Base-by-base conservation (phyloP, 148 eudicot species). In the Persicaria tinctoria region DNA sequence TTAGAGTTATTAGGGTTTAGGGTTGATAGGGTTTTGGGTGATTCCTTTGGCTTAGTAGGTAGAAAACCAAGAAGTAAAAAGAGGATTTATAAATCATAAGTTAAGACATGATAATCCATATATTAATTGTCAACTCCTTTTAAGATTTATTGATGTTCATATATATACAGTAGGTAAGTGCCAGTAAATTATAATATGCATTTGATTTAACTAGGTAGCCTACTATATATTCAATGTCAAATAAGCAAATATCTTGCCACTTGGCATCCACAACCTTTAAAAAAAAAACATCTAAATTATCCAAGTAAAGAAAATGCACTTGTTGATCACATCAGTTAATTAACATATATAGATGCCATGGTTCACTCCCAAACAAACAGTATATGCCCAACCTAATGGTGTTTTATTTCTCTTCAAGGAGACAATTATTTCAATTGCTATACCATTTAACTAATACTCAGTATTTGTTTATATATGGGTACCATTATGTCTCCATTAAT, bases 321-420 rank as follows among this genome's bases (percentile, higher is more conserved):
- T 76, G 47, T 71, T 70, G 75, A 70, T 63, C n/a, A 32, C 27
- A 73, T 60, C 69, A 80, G 84, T 85, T 84, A 80, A 23, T 23
- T 32, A 32, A 1, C 41, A 32, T 32, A 78, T 78, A 80, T 83
- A 82, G 78, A 72, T 75, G 74, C 62, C 72, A 71, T 79, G 77
- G 78, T 75, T 80, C 76, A 80, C 82, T 82, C 76, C 79, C 79
- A 84, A 85, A 87, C 62, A 56, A 56, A 56, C 62, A 56, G 62
- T 56, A 56, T 7, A 5, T 56, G 62, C 62, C 62, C 62, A 56
- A 13, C 5, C 59, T 16, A 12, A 55, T 16, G 62, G 8, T 56
- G 62, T 20, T 68, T 18, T 54, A 18, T 71, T 17, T 32, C 48
- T 72, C 14, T 59, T 73, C 51, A 66, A 72, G 70, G 44, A 62